phyloP scores from a whole-genome alignment of 805 yeast genomes.

The Clavispora asparagi region DNA sequence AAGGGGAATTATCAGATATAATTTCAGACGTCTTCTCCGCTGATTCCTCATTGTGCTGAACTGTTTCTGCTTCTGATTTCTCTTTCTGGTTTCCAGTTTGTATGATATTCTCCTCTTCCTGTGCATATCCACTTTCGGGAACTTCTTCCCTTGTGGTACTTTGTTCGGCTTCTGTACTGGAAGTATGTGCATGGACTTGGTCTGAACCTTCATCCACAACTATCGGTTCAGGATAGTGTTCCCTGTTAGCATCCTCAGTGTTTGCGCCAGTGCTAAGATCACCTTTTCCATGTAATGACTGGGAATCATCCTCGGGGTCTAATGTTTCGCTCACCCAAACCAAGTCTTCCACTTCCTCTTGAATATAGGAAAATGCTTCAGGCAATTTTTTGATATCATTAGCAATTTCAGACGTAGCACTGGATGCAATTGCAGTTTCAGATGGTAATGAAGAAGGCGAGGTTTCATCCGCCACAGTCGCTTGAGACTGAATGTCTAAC shows the following conservation, averaged over 20 bases:
- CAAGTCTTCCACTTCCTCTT: slow-evolving; percentile 1
- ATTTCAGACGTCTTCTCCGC: too few relatives aligned
- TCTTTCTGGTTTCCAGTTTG: too few relatives aligned
- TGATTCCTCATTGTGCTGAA: too few relatives aligned
- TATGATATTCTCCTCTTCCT: too few relatives aligned
- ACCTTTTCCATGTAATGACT: background rate
- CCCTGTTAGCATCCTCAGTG: background rate
- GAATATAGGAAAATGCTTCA: background rate
- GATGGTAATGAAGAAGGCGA: background rate
- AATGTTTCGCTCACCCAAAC: background rate
- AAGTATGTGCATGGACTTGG: background rate
- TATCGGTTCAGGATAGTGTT: too few relatives aligned
- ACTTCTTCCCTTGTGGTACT: too few relatives aligned
- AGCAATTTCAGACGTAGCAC: background rate
- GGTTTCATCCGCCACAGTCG: background rate
- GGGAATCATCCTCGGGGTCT: background rate
- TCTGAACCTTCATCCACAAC: background rate
- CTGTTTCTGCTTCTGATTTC: too few relatives aligned
- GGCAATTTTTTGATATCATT: background rate
- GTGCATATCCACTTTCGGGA: too few relatives aligned
- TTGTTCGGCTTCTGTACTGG: too few relatives aligned
- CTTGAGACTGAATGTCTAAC: background rate
- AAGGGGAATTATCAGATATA: too few relatives aligned
- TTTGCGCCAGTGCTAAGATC: background rate
- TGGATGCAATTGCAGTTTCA: background rate